Evolutionary conservation across 2,329 filamentous ascomycete genomes (phyloP).

Genomic region (Paradendryphiella salina): DNA sequence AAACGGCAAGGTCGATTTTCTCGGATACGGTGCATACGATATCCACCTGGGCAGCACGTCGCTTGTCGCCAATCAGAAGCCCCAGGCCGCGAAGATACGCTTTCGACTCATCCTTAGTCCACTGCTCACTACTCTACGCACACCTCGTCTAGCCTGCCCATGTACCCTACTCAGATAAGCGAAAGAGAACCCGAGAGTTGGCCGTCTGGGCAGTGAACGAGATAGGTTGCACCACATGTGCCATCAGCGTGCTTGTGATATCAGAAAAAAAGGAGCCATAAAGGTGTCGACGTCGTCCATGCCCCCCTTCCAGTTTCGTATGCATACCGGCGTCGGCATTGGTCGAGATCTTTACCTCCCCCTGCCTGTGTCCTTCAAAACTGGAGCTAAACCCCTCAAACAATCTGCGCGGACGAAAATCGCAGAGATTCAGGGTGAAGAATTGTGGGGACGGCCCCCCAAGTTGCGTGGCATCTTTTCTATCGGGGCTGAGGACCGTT

Average conservation of each 20-base stretch:
- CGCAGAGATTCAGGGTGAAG: slow-evolving; percentile 7
- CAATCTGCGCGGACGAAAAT: slow-evolving; percentile 12
- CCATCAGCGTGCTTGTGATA: neutral
- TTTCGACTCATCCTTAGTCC: slow-evolving; percentile 3
- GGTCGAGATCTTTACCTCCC: neutral
- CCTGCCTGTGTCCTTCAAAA: neutral
- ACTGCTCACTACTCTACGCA: neutral
- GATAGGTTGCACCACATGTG: neutral
- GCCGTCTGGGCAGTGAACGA: neutral
- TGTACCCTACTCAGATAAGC: slow-evolving; percentile 1
- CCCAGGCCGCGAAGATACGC: neutral
- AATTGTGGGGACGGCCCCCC: slow-evolving; percentile 4
- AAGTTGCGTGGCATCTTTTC: neutral
- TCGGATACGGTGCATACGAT: slow-evolving; percentile 9
- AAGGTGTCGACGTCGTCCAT: neutral
- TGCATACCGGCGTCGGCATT: neutral
- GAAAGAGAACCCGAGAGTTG: neutral
- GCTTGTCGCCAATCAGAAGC: slow-evolving; percentile 1
- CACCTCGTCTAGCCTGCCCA: neutral
- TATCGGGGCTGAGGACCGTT: too few relatives aligned
- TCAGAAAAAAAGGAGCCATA: neutral
- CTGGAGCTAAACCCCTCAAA: neutral
- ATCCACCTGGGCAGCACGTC: neutral
- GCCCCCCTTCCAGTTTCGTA: neutral
- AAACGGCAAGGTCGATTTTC: neutral